phyloP scores from a whole-genome alignment of 1,284 basidiomycete genomes.

The Termitomyces sp. region DNA sequence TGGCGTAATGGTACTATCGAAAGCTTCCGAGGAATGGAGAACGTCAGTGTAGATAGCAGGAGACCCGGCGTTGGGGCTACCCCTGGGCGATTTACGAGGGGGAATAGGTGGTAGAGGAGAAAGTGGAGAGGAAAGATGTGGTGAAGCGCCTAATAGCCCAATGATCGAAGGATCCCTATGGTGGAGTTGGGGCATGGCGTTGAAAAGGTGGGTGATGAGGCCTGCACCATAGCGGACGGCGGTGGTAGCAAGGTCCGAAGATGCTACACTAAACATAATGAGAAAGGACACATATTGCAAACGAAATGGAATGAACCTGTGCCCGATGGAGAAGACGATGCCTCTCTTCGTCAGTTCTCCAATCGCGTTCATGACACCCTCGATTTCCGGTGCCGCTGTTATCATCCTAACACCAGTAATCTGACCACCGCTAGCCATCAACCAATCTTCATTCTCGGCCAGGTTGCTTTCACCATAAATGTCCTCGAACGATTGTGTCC shows the following conservation, averaged over 20 bases:
- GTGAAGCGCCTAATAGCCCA: conserved; percentile 78
- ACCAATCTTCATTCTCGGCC: conserved; percentile 60
- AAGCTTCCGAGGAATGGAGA: conserved; percentile 48
- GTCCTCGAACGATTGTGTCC: conserved; percentile 62
- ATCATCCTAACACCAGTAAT: conserved; percentile 71
- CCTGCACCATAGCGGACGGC: conserved; percentile 70
- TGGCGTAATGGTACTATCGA: conserved; percentile 59
- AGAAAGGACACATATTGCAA: neutral
- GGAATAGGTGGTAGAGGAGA: conserved; percentile 23
- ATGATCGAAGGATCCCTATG: conserved; percentile 85
- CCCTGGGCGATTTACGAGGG: conserved; percentile 12
- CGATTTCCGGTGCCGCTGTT: conserved; percentile 83
- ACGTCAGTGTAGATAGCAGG: conserved; percentile 7
- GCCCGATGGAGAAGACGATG: conserved; percentile 79
- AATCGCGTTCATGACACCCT: conserved; percentile 73
- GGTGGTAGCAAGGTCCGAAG: conserved; percentile 60
- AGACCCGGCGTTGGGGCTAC: neutral
- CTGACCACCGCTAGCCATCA: conserved; percentile 39
- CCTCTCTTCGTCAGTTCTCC: conserved; percentile 59
- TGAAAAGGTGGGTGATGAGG: conserved; percentile 89
- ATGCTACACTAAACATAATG: conserved; percentile 46
- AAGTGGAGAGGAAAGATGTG: conserved; percentile 44
- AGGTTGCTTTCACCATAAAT: conserved; percentile 70
- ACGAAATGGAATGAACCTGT: conserved; percentile 52
- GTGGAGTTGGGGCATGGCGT: conserved; percentile 85